Conservation (phyloP, 2,329 filamentous ascomycete species). For the Monosporascus sp. region DNA sequence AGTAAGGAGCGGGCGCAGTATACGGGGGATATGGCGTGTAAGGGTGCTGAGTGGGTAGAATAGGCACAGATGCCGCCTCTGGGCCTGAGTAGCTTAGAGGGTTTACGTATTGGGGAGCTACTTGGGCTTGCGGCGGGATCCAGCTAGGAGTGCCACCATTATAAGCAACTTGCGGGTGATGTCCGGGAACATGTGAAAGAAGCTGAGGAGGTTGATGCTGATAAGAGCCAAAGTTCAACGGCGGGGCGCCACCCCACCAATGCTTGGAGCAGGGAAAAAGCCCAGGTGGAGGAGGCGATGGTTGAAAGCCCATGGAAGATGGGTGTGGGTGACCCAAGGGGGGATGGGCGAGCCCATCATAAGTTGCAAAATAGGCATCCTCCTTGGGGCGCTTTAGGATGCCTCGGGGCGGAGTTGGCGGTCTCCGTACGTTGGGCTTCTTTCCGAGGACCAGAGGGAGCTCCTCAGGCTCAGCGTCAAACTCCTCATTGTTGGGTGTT, state of each 20-base stretch:
- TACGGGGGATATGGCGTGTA: conserved; percentile 1
- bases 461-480: neutral
- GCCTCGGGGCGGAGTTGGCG: conserved; percentile 6
- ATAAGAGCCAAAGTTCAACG: neutral
- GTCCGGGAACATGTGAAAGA: neutral
- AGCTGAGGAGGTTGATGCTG: neutral
- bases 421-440: conserved; percentile 3
- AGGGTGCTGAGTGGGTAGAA: conserved; percentile 2
- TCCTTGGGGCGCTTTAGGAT: neutral
- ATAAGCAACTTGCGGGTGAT: neutral
- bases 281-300: conserved; percentile 3
- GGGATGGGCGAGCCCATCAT: neutral
- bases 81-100: conserved; percentile 1
- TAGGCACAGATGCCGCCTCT: conserved; percentile 7
- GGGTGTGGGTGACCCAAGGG: neutral
- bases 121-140: conserved; percentile 1
- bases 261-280: neutral
- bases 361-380: neutral
- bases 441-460: neutral
- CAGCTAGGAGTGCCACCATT: conserved; percentile 1
- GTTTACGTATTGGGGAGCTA: conserved; percentile 4
- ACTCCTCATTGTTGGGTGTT: neutral
- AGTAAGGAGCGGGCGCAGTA: conserved; percentile 1
- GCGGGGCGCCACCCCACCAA: neutral
- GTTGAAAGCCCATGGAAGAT: neutral